Percentiles rank a stretch among this genome's conserved stretches.
These are phyloP conservation scores for Lasiosphaeria miniovina DNA, from an alignment of 495 filamentous ascomycete species.

Conservation along the genomic window DNA sequence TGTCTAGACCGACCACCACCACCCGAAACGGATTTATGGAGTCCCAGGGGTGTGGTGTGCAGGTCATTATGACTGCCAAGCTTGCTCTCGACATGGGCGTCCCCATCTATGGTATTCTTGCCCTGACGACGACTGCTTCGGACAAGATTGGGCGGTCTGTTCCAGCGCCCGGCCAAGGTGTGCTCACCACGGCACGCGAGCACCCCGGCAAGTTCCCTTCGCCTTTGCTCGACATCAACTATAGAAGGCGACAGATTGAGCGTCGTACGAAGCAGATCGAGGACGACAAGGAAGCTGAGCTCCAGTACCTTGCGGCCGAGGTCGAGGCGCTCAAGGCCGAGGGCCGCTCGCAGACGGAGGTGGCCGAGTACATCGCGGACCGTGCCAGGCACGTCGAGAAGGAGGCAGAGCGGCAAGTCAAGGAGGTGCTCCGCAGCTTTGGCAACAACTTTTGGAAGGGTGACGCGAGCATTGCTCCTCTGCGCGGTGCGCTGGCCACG, in stretches of 20 bases:
- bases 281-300: conserved; percentile 91
- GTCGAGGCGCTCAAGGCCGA: conserved; percentile 86
- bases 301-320: conserved; percentile 90
- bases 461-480: conserved; percentile 86
- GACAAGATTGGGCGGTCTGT: conserved; percentile 99
- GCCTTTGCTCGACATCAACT: conserved; percentile 93
- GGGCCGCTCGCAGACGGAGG: conserved; percentile 64
- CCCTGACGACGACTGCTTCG: conserved; percentile 92
- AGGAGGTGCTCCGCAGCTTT: conserved; percentile 82
- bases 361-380: conserved; percentile 77
- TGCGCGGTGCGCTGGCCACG: conserved; percentile 90
- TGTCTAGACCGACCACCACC: conserved; percentile 96
- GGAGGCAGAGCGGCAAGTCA: conserved; percentile 85
- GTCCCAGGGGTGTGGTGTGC: conserved; percentile 96
- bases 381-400: conserved; percentile 82
- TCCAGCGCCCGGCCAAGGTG: conserved; percentile 92
- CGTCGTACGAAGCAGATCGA: conserved; percentile 87
- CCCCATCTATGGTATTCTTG: conserved; percentile 93
- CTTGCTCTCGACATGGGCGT: conserved; percentile 98
- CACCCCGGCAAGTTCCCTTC: conserved; percentile 86
- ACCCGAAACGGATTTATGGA: conserved; percentile 99
- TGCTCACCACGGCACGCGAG: conserved; percentile 96
- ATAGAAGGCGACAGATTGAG: conserved; percentile 91
- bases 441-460: conserved; percentile 99
- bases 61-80: conserved; percentile 96